Percentiles rank a stretch among this genome's conserved stretches.
Conservation (phyloP, 1,284 basidiomycete species). For the Cutaneotrichosporon sp. region DNA sequence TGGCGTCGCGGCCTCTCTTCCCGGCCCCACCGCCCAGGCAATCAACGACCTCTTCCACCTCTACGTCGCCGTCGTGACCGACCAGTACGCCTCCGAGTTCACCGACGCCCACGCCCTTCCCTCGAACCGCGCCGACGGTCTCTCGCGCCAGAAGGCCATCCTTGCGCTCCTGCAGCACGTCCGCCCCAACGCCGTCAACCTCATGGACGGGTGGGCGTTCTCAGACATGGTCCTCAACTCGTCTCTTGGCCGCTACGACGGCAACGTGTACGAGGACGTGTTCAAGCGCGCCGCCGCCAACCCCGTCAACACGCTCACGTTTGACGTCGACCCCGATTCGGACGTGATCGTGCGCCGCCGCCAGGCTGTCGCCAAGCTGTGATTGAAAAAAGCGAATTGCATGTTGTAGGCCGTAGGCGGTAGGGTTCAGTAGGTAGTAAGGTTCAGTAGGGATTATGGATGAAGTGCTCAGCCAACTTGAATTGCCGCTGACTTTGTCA, state of each 20-base stretch:
- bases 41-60: conserved; percentile 50
- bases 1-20: conserved; percentile 5
- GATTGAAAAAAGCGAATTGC: neutral
- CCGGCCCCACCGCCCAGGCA: conserved; percentile 6
- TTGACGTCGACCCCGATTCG: conserved; percentile 18
- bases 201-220: conserved; percentile 58
- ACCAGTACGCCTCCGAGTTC: conserved; percentile 56
- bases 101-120: conserved; percentile 55
- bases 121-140: conserved; percentile 2
- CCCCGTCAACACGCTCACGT: conserved; percentile 22
- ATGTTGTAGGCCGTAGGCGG: no score
- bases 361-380: conserved; percentile 14
- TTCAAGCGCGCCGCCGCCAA: conserved; percentile 47
- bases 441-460: no score
- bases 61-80: conserved; percentile 55
- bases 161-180: conserved; percentile 8
- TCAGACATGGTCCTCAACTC: conserved; percentile 61
- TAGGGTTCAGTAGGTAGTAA: no score
- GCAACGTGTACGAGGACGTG: conserved; percentile 55
- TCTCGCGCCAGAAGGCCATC: conserved; percentile 14
- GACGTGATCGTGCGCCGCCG: conserved; percentile 6
- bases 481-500: no score
- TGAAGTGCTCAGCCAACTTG: no score
- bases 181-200: conserved; percentile 39
- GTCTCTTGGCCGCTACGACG: conserved; percentile 57